phyloP scores from a whole-genome alignment of 331 rosid genomes.

The Prunus yedoensis region DNA sequence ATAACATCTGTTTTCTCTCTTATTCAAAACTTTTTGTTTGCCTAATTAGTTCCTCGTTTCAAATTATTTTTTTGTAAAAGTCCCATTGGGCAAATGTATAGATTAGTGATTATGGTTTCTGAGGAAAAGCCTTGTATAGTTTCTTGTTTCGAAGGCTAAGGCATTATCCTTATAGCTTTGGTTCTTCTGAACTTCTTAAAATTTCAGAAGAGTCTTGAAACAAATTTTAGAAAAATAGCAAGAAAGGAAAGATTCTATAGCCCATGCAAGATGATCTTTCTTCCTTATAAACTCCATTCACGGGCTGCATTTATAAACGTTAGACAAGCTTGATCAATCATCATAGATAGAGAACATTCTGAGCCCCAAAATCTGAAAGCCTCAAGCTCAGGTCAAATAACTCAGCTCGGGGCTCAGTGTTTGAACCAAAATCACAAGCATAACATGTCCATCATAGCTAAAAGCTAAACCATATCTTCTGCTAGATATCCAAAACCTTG shows the following conservation, averaged over 20 bases:
- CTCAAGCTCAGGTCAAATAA: too few relatives aligned
- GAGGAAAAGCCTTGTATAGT: conserved; percentile 28
- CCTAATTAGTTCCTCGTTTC: background rate
- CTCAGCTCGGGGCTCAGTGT: too few relatives aligned
- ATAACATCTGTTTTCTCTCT: conserved; percentile 19
- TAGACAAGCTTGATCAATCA: background rate
- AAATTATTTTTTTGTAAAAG: background rate
- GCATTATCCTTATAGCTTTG: background rate
- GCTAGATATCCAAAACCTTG: conserved; percentile 5
- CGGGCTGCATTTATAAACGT: background rate
- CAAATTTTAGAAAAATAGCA: background rate
- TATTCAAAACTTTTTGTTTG: background rate
- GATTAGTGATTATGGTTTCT: conserved; percentile 20
- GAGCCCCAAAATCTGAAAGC: background rate
- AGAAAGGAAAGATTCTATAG: background rate
- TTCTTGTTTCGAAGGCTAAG: conserved; percentile 11
- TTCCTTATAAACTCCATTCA: too few relatives aligned
- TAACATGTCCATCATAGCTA: too few relatives aligned
- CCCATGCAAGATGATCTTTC: background rate
- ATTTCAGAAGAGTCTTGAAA: background rate
- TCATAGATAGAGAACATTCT: too few relatives aligned
- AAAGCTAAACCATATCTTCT: conserved; percentile 1
- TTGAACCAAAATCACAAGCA: too few relatives aligned
- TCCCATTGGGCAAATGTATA: conserved; percentile 30
- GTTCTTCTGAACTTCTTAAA: background rate